Percentiles rank a stretch among this genome's conserved stretches.
Evolutionary conservation across 257 asterid species (phyloP).

Genomic region (Capsicum baccatum): DNA sequence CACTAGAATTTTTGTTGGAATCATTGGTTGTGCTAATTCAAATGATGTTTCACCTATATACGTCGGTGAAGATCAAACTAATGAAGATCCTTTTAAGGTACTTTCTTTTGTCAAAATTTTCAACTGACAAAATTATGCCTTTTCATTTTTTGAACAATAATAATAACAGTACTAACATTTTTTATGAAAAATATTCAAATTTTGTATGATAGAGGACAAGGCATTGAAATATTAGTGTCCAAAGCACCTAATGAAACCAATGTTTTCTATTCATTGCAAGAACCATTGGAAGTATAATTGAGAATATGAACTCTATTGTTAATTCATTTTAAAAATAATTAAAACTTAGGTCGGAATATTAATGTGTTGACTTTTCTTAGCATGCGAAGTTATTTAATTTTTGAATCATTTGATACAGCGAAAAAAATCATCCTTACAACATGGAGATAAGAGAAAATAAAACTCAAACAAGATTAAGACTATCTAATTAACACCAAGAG

Average conservation of each 20-base stretch:
- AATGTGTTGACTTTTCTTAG: constrained; percentile 30
- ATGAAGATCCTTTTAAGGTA: constrained; percentile 83
- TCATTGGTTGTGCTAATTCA: too few relatives aligned
- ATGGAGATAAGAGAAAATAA: constrained; percentile 33
- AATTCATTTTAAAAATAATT: neutral
- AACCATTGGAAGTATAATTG: constrained; percentile 53
- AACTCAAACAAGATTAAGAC: neutral
- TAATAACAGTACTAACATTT: neutral
- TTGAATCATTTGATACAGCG: constrained; percentile 68
- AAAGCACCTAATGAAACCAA: constrained; percentile 67
- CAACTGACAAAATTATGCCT: neutral
- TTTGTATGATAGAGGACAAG: constrained; percentile 64
- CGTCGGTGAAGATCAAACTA: constrained; percentile 34
- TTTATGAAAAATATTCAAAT: constrained; percentile 42
- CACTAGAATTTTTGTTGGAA: too few relatives aligned
- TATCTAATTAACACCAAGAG: neutral
- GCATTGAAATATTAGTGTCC: constrained; percentile 71
- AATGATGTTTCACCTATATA: too few relatives aligned
- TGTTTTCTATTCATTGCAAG: constrained; percentile 71
- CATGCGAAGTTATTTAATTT: constrained; percentile 76
- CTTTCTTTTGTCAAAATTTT: neutral
- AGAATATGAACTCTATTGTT: neutral
- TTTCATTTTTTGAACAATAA: neutral
- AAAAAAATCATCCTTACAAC: constrained; percentile 49
- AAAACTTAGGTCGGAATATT: neutral